Evolutionary conservation across 2,329 filamentous ascomycete genomes (phyloP).

Genomic region (Didymella pomorum): DNA sequence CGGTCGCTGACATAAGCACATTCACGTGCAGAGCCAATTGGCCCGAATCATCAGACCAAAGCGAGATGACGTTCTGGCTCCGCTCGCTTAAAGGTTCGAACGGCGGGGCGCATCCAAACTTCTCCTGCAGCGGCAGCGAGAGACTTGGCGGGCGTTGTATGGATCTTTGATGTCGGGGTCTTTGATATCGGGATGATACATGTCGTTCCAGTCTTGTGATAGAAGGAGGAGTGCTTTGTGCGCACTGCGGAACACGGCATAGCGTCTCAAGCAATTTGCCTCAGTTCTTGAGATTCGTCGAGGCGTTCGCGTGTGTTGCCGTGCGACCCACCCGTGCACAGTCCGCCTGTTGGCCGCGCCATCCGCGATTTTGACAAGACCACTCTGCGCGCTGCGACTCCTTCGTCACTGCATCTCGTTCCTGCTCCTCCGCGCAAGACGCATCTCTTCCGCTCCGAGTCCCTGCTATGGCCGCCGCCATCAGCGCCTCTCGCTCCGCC

Average conservation of each 20-base stretch:
- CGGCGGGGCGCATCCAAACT: conserved; percentile 8
- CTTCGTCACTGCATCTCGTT: conserved; percentile 4
- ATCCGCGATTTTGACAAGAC: conserved; percentile 19
- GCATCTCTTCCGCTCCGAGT: background rate
- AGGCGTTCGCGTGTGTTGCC: conserved; percentile 6
- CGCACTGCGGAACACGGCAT: conserved; percentile 7
- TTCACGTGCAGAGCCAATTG: conserved; percentile 13
- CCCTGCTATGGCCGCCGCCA: conserved; percentile 39
- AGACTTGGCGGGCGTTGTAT: background rate
- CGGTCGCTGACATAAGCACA: conserved; percentile 10
- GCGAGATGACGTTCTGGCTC: conserved; percentile 15
- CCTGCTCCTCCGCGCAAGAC: conserved; percentile 6
- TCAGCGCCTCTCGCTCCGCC: conserved; percentile 31
- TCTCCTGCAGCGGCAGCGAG: conserved; percentile 2
- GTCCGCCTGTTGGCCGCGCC: conserved; percentile 3
- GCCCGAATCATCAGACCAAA: background rate
- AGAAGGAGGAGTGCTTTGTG: background rate
- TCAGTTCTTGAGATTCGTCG: background rate
- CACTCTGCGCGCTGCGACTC: conserved; percentile 8
- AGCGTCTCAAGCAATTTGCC: conserved; percentile 1
- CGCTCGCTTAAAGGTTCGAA: conserved; percentile 10
- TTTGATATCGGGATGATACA: background rate
- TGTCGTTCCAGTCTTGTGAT: no score
- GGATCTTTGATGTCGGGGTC: background rate
- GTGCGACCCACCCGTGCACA: conserved; percentile 12